Evolutionary conservation across 2,329 filamentous ascomycete genomes (phyloP).

Genomic region (Venturia asperata): DNA sequence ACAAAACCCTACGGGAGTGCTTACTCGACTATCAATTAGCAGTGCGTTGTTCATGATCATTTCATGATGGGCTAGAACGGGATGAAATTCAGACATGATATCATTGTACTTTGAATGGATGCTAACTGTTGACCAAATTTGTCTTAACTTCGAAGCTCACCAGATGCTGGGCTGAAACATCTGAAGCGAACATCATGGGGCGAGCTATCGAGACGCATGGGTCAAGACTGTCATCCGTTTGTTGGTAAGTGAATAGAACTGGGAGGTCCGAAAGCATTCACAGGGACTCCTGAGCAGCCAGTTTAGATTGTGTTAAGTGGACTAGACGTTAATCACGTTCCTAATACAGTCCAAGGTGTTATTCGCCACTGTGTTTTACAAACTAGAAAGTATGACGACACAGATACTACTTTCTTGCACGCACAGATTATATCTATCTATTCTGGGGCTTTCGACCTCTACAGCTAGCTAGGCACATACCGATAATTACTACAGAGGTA

Average conservation of each 20-base stretch:
- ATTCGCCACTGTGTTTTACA: neutral
- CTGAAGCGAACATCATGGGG: neutral
- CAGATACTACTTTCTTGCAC: neutral
- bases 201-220: neutral
- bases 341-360: neutral
- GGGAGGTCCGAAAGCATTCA: neutral
- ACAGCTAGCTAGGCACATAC: too few relatives aligned
- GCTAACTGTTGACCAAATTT: neutral
- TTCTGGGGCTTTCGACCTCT: neutral
- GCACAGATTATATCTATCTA: neutral
- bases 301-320: neutral
- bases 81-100: slow-evolving; percentile 10
- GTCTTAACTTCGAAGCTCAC: neutral
- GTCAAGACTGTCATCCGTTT: neutral
- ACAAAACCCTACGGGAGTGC: slow-evolving; percentile 8
- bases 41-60: slow-evolving; percentile 5
- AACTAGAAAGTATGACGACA: neutral
- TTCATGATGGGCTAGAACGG: neutral
- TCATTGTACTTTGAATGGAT: neutral
- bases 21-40: slow-evolving; percentile 13
- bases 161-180: neutral
- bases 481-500: neutral
- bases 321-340: neutral
- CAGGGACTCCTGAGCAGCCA: neutral
- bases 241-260: too few relatives aligned